Conservation (phyloP, 2,329 filamentous ascomycete species). For the Hirsutella thompsonii region DNA sequence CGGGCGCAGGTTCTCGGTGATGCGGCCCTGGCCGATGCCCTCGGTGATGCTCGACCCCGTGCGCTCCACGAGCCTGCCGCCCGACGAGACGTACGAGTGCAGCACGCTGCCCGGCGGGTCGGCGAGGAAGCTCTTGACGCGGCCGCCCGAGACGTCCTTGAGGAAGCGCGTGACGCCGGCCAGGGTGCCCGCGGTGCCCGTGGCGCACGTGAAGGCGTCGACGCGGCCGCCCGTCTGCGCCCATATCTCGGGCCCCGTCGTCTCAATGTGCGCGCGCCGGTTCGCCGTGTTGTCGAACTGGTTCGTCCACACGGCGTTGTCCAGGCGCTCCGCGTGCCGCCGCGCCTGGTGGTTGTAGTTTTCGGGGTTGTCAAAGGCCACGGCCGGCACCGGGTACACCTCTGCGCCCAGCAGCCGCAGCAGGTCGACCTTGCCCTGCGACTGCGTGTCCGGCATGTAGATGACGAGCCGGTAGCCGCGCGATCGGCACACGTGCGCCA, state of each 20-base stretch:
- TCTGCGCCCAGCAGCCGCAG: slow-evolving; percentile 83
- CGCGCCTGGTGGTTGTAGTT: slow-evolving; percentile 98
- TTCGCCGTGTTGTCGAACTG: slow-evolving; percentile 98
- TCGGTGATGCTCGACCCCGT: slow-evolving; percentile 86
- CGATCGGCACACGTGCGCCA: slow-evolving; percentile 89
- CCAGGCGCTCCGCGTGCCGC: slow-evolving; percentile 72
- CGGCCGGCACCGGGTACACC: slow-evolving; percentile 90
- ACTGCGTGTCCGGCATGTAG: slow-evolving; percentile 99
- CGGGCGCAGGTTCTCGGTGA: slow-evolving; percentile 86
- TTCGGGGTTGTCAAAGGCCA: slow-evolving; percentile 84
- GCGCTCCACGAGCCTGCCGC: slow-evolving; percentile 72
- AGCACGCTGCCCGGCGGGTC: slow-evolving; percentile 90
- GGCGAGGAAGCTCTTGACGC: slow-evolving; percentile 78
- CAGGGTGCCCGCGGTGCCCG: slow-evolving; percentile 83
- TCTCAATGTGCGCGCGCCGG: slow-evolving; percentile 86
- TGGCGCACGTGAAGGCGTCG: slow-evolving; percentile 91
- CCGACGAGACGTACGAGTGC: slow-evolving; percentile 80
- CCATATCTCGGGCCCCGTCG: slow-evolving; percentile 97
- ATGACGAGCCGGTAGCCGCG: slow-evolving; percentile 92
- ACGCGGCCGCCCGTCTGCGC: slow-evolving; percentile 73
- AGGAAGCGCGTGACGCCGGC: slow-evolving; percentile 81
- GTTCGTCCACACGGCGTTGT: slow-evolving; percentile 95
- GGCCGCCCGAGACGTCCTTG: slow-evolving; percentile 67
- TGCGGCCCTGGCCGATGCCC: slow-evolving; percentile 89
- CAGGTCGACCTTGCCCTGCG: slow-evolving; percentile 93